These are phyloP conservation scores for Psilocybe mexicana DNA, from an alignment of 1,284 basidiomycete species.

Conservation along the genomic window DNA sequence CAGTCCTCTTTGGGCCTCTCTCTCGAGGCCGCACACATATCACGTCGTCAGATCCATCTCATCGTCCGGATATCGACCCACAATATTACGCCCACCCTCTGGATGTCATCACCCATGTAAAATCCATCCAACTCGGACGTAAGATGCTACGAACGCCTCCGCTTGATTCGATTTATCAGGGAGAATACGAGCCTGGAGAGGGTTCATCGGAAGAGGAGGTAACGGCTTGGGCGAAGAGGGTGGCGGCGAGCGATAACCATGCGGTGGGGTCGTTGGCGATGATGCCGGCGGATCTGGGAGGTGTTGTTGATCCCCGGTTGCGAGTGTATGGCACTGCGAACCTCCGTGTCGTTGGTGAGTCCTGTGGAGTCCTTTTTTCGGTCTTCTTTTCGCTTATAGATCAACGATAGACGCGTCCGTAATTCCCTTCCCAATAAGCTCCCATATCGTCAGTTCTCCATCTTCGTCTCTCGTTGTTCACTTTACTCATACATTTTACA, in stretches of 20 bases:
- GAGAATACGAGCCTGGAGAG: conserved; percentile 28
- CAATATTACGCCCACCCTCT: conserved; percentile 31
- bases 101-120: conserved; percentile 25
- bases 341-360: conserved; percentile 28
- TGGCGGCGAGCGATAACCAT: conserved; percentile 31
- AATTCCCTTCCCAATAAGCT: conserved; percentile 34
- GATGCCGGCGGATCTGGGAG: conserved; percentile 29
- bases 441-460: conserved; percentile 26
- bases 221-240: conserved; percentile 25
- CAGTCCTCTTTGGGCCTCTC: conserved; percentile 31
- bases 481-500: conserved; percentile 14
- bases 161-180: conserved; percentile 24
- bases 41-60: conserved; percentile 21
- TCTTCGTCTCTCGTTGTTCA: background rate
- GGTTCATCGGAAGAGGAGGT: conserved; percentile 19
- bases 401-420: conserved; percentile 29
- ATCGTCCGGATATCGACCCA: conserved; percentile 26
- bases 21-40: conserved; percentile 35
- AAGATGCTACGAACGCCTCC: conserved; percentile 25
- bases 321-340: conserved; percentile 29
- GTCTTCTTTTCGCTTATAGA: background rate
- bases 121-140: conserved; percentile 23
- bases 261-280: conserved; percentile 31
- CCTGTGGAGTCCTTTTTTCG: background rate
- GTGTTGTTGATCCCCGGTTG: conserved; percentile 30